Evolutionary conservation across 2,329 filamentous ascomycete species (phyloP), one percentile per base, ranked within the genome.

Genomic region (Claviceps sorghi): DNA sequence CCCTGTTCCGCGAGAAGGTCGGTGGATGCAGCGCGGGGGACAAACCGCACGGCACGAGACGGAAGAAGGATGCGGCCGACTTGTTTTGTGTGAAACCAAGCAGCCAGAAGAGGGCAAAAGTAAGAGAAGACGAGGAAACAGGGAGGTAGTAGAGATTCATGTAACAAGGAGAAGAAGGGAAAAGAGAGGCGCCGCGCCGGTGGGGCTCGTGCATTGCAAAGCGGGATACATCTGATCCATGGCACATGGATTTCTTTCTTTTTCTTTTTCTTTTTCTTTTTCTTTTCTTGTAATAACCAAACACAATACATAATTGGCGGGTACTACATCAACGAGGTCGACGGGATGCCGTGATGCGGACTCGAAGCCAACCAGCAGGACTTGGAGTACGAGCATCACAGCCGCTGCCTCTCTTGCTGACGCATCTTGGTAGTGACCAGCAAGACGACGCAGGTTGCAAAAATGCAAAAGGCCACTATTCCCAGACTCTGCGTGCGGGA

Each of bases 401-500:
- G 26, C 7, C 8, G 36, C 36, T 7, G 2, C 44, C 10, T n/a
- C 29, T 34, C 9, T 9, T 34, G 40, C 17, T 22, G 17, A 9
- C 53, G 51, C 48, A 51, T 48, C 42, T 34, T 49, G n/a, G 74
- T 70, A 48, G 77, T 64, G 36, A 78, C 69, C 4, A 88, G 64
- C 3, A 88, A 72, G 11, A 85, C 67, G 1, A 86, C 65, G 59
- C 83, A 86, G 9, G 83, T 79, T 8, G 74, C 80, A 30, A 86
- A 71, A 55, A 88, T 87, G 38, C 73, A 74, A 9, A 76, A 61
- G 3, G 83, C 78, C 30, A 86, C 74, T 4, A 79, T 66, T 2
- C 73, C 78, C 60, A 87, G 77, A 26, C 84, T 70, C 82, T 84
- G 26, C 10, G 2, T 17, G 29, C 9, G 22, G 5, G 13, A 13